phyloP scores from a whole-genome alignment of 2,329 filamentous ascomycete genomes.

The Colletotrichum camelliae region DNA sequence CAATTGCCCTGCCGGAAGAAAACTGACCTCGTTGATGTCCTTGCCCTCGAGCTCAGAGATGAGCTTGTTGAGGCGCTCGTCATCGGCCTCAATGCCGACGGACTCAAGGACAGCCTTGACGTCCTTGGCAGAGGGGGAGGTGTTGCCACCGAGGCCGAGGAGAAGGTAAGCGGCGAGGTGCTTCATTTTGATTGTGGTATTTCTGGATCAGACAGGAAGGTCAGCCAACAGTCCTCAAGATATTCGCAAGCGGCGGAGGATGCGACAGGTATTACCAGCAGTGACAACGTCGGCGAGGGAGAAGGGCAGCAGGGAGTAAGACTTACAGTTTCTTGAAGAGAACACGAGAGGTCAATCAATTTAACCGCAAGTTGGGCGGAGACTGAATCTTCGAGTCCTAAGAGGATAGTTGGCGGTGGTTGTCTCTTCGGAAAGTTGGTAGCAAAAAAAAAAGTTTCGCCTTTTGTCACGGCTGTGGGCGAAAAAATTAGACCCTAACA shows the following conservation, averaged over 20 bases:
- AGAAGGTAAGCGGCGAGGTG: slow-evolving; percentile 99
- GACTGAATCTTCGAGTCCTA: slow-evolving; percentile 99
- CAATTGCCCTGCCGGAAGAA: neutral
- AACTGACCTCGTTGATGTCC: slow-evolving; percentile 86
- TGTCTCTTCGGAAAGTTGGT: slow-evolving; percentile 21
- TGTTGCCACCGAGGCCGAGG: slow-evolving; percentile 91
- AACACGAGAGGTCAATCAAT: slow-evolving; percentile 99
- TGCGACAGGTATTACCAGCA: neutral
- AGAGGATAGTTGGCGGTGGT: slow-evolving; percentile 29
- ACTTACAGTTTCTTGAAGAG: slow-evolving; percentile 47
- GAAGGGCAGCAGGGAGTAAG: neutral
- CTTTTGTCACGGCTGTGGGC: slow-evolving; percentile 23
- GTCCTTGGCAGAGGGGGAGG: slow-evolving; percentile 82
- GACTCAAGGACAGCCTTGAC: slow-evolving; percentile 89
- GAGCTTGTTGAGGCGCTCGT: slow-evolving; percentile 84
- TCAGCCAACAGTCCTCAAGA: slow-evolving; percentile 25
- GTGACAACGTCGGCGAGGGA: neutral
- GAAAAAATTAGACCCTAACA: slow-evolving; percentile 21
- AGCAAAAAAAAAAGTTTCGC: slow-evolving; percentile 31
- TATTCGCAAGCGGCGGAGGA: neutral
- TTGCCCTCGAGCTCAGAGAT: slow-evolving; percentile 92
- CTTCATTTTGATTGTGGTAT: slow-evolving; percentile 84
- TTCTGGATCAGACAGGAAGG: slow-evolving; percentile 24
- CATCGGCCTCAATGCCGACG: slow-evolving; percentile 93
- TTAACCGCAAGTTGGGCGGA: slow-evolving; percentile 98